A percentile compares a stretch with the other conserved stretches of the same genome.
Conservation (phyloP, 2,329 filamentous ascomycete genomes). For the Verticillium klebahnii region DNA sequence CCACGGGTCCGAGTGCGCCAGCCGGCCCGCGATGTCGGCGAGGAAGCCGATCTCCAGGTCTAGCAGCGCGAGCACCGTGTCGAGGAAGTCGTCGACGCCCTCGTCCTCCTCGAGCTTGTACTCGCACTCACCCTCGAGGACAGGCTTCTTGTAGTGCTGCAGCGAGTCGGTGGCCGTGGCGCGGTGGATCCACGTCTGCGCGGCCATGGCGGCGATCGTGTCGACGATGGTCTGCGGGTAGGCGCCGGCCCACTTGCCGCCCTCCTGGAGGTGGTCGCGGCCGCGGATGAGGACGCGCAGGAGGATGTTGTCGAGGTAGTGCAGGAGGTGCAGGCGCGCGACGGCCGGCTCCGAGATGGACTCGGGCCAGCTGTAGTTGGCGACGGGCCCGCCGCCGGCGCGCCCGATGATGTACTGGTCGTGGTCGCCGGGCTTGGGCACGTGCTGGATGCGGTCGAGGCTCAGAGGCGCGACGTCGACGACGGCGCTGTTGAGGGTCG, state of each 20-base stretch:
- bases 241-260: conserved; percentile 23
- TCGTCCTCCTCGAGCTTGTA: conserved; percentile 15
- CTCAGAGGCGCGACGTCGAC: conserved; percentile 21
- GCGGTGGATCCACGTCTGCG: conserved; percentile 31
- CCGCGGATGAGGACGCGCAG: conserved; percentile 25
- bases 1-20: conserved; percentile 26
- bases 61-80: conserved; percentile 17
- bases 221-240: conserved; percentile 27
- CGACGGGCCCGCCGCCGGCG: conserved; percentile 27
- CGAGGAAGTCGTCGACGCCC: conserved; percentile 22
- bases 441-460: conserved; percentile 15
- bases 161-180: conserved; percentile 26
- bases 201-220: conserved; percentile 24
- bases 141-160: conserved; percentile 23
- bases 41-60: conserved; percentile 24
- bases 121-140: conserved; percentile 18
- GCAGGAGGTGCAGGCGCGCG: conserved; percentile 19
- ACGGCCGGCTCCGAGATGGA: conserved; percentile 28
- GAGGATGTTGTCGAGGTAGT: conserved; percentile 28
- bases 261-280: conserved; percentile 18
- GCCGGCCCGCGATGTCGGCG: conserved; percentile 20
- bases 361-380: conserved; percentile 25
- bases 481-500: conserved; percentile 19
- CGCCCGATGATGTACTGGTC: conserved; percentile 22
- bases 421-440: conserved; percentile 19